Evolutionary conservation across 2,329 filamentous ascomycete species (phyloP), one percentile per base, ranked within the genome.

Genomic region (Pleomassaria siparia): DNA sequence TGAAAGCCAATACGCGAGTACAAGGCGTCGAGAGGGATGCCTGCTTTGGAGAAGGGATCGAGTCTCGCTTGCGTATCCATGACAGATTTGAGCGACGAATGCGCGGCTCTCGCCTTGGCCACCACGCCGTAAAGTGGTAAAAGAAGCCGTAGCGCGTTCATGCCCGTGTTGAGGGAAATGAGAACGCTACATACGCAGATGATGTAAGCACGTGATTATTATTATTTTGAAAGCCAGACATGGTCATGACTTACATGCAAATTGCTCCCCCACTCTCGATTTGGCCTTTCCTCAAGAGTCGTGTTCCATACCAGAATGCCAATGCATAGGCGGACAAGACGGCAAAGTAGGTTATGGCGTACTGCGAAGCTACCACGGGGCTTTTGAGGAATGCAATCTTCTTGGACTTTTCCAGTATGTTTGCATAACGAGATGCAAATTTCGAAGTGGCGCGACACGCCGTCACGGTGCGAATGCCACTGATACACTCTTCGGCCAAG

Each of bases 381-480:
- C 25, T 26, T 26, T 26, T 26, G 25, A 26, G 25, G 25, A 26
- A 26, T 26, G 25, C 25, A 26, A 12, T 26, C 25, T 26, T 26
- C 25, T 26, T 26, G 12, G 49, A 33, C 13, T 30, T 18, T 37
- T 71, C 71, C 32, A 96, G 76, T 67, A 94, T 87, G 3, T 63
- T 66, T 58, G 95, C 88, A 64, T 96, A 96, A 67, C 91, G 85
- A 51, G 80, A 80, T 5, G 90, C 89, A 20, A 96, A 80, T 56
- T 91, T 90, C 44, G 91, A 87, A 69, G 96, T 89, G 0, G 90
- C 95, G 33, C 89, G 89, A 62, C 96, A 96, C 28, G 91, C 91
- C 5, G 88, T 83, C 8, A 91, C 87, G 64, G 92, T 96, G 54
- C 91, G 84, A 58, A 96, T 86, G 1, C 89, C 95, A 69, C 88